Evolutionary conservation across 1,139 yeast genomes (phyloP).

Genomic region (Protomyces inundatus): DNA sequence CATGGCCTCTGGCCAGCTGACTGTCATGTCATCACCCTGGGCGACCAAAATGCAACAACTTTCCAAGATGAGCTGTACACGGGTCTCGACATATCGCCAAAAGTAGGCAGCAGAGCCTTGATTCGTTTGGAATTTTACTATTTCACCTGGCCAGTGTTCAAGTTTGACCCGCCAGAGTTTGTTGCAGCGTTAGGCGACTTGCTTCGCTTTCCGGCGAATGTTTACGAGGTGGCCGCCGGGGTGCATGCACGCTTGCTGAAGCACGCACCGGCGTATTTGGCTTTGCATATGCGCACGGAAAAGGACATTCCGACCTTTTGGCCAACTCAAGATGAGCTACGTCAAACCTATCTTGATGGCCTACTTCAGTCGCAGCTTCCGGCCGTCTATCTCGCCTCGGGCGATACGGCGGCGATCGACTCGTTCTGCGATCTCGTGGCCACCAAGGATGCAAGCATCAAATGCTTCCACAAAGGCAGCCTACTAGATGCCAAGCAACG

Average conservation of each 20-base stretch:
- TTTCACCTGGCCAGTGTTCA: background rate
- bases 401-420: background rate
- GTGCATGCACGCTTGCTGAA: background rate
- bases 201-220: background rate
- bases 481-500: background rate
- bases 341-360: background rate
- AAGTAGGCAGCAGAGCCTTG: background rate
- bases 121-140: background rate
- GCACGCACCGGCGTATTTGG: background rate
- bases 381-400: constrained; percentile 9
- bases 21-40: background rate
- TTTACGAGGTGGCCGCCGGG: background rate
- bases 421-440: background rate
- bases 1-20: background rate
- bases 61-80: background rate
- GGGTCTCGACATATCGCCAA: background rate
- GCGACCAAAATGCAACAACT: background rate
- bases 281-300: constrained; percentile 3
- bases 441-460: background rate
- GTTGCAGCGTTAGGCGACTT: too few species aligned
- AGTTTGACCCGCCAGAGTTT: background rate
- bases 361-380: background rate
- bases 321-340: background rate
- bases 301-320: background rate
- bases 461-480: background rate